phyloP scores from a whole-genome alignment of 2,329 filamentous ascomycete genomes.

The Apiospora marii region DNA sequence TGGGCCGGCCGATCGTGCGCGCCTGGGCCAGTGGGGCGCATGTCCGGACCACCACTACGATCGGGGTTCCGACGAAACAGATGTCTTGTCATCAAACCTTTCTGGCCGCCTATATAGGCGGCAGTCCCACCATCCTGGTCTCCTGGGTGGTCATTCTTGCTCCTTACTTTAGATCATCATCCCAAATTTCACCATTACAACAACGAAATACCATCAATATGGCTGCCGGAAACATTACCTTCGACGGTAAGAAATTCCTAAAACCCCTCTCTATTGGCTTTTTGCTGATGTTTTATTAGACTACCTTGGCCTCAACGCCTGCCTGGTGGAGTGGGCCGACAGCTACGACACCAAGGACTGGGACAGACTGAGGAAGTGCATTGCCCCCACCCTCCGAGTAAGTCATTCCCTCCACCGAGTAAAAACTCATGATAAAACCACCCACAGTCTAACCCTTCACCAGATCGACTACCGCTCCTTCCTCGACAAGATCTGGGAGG shows the following conservation, averaged over 20 bases:
- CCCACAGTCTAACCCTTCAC: background rate
- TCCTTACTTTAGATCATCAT: background rate
- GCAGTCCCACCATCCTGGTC: background rate
- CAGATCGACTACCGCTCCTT: constrained; percentile 77
- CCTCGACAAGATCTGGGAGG: constrained; percentile 66
- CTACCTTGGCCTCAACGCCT: constrained; percentile 42
- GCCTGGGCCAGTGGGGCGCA: constrained; percentile 16
- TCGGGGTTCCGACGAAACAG: constrained; percentile 27
- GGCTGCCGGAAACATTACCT: constrained; percentile 20
- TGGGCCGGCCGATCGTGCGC: background rate
- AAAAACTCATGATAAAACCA: background rate
- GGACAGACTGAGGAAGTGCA: constrained; percentile 64
- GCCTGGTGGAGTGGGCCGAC: constrained; percentile 65
- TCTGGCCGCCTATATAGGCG: background rate
- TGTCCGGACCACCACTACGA: constrained; percentile 25
- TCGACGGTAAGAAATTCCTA: background rate
- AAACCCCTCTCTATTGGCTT: too few species aligned
- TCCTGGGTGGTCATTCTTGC: background rate
- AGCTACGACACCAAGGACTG: constrained; percentile 72
- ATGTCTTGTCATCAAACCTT: background rate
- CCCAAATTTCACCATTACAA: too few species aligned
- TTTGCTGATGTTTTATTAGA: constrained; percentile 29
- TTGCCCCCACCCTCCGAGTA: constrained; percentile 66
- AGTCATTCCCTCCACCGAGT: constrained; percentile 29
- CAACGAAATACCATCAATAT: background rate